A percentile compares a stretch with the other conserved stretches of the same genome.
Conservation (phyloP, 495 filamentous ascomycete genomes). For the Physcia stellaris region DNA sequence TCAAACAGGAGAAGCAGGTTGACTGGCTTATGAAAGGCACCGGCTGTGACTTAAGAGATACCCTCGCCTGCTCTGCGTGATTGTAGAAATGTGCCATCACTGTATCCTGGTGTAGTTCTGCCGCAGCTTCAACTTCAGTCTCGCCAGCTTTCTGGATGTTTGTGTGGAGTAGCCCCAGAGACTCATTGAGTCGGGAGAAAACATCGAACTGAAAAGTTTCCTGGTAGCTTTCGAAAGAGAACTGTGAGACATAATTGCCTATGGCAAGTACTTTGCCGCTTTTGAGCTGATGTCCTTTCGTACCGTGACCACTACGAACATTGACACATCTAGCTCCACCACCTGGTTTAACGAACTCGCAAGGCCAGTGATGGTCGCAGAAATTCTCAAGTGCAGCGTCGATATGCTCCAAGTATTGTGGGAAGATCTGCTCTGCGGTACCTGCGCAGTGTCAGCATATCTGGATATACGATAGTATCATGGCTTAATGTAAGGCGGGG, state of each 20-base stretch:
- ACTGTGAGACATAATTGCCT: slow-evolving; percentile 29
- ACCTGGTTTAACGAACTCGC: slow-evolving; percentile 25
- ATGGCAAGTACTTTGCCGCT: slow-evolving; percentile 30
- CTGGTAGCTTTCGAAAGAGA: background rate
- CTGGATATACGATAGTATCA: too few species aligned
- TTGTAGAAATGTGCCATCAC: slow-evolving; percentile 16
- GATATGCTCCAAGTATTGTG: slow-evolving; percentile 25
- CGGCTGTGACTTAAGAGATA: too few species aligned
- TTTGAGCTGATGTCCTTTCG: slow-evolving; percentile 37
- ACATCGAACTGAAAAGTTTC: background rate
- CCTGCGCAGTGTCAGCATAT: slow-evolving; percentile 5
- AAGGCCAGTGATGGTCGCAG: slow-evolving; percentile 33
- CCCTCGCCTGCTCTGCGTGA: slow-evolving; percentile 6
- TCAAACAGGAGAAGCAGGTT: slow-evolving; percentile 42
- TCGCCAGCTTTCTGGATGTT: slow-evolving; percentile 9
- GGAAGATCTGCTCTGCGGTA: slow-evolving; percentile 15
- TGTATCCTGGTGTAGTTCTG: slow-evolving; percentile 16
- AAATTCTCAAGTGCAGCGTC: slow-evolving; percentile 35
- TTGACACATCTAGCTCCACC: slow-evolving; percentile 25
- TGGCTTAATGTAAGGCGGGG: too few species aligned
- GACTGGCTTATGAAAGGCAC: slow-evolving; percentile 22
- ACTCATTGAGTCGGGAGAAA: slow-evolving; percentile 19
- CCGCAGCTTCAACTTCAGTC: slow-evolving; percentile 13
- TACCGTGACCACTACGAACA: background rate
- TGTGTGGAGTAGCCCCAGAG: slow-evolving; percentile 21